Conservation (phyloP, 108 stramenopile genomes). For the Cyclostephanos invisitatus region DNA sequence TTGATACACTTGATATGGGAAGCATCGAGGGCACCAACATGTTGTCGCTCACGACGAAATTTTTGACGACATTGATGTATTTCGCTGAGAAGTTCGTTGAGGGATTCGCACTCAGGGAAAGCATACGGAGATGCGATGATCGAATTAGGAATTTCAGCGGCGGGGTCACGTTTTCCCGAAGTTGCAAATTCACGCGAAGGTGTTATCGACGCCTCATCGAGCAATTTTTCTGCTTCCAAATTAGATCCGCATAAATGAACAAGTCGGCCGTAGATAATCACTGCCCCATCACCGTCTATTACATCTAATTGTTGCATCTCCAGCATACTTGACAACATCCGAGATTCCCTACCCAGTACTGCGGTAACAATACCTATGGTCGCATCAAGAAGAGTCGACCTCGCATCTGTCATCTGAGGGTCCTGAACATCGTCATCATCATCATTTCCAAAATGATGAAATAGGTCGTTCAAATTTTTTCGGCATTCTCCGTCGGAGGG, state of each 20-base stretch:
- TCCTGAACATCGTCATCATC: background rate
- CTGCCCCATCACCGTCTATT: constrained; percentile 74
- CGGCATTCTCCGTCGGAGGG: constrained; percentile 16
- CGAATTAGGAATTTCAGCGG: background rate
- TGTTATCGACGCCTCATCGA: constrained; percentile 26
- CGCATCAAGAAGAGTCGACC: constrained; percentile 22
- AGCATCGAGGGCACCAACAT: constrained; percentile 18
- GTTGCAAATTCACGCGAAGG: background rate
- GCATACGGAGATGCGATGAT: constrained; percentile 32
- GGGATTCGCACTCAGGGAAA: constrained; percentile 20
- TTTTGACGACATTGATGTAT: constrained; percentile 14
- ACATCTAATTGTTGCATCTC: constrained; percentile 62
- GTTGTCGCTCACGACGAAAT: constrained; percentile 18
- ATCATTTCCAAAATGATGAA: constrained; percentile 2
- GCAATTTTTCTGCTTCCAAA: constrained; percentile 40
- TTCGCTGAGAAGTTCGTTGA: constrained; percentile 19
- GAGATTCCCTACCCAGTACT: constrained; percentile 41
- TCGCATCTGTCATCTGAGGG: background rate
- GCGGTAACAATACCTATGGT: constrained; percentile 14
- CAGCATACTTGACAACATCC: constrained; percentile 44
- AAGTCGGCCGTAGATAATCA: constrained; percentile 58
- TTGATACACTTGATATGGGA: constrained; percentile 23
- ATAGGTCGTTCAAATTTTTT: constrained; percentile 13
- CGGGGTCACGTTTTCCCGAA: background rate
- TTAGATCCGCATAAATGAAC: constrained; percentile 58